Conservation (phyloP, 768 basidiomycete species). For the Holtermannia corniformis region DNA sequence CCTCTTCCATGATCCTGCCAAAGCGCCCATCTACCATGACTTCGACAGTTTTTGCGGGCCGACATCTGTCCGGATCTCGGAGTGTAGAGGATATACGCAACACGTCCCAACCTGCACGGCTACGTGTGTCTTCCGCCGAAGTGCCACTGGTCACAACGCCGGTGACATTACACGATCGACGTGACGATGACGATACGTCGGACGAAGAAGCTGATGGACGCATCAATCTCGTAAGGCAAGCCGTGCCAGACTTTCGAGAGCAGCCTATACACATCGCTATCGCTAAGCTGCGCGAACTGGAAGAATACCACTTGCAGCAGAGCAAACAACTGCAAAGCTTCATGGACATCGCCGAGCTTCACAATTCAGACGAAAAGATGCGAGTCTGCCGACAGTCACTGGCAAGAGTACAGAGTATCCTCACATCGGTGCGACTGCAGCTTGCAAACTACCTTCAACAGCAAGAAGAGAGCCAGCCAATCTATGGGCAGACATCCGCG, state of each 20-base stretch:
- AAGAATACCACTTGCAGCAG: conserved; percentile 67
- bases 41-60: background rate
- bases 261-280: conserved; percentile 83
- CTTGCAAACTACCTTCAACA: conserved; percentile 89
- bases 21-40: background rate
- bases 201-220: too few species aligned
- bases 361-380: conserved; percentile 79
- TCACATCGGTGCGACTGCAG: conserved; percentile 77
- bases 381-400: conserved; percentile 72
- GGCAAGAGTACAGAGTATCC: conserved; percentile 67
- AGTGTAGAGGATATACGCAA: conserved; percentile 23
- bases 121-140: too few species aligned
- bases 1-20: conserved; percentile 16
- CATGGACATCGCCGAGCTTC: conserved; percentile 89
- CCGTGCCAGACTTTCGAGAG: conserved; percentile 42
- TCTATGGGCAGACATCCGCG: conserved; percentile 75
- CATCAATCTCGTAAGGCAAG: too few species aligned
- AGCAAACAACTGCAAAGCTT: conserved; percentile 73
- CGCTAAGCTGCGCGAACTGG: conserved; percentile 61
- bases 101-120: too few species aligned
- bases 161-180: too few species aligned
- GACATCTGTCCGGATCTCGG: conserved; percentile 8
- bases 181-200: background rate
- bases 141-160: background rate
- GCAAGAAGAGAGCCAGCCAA: conserved; percentile 76